phyloP scores from a whole-genome alignment of 768 basidiomycete species.

The Suillus placidus region DNA sequence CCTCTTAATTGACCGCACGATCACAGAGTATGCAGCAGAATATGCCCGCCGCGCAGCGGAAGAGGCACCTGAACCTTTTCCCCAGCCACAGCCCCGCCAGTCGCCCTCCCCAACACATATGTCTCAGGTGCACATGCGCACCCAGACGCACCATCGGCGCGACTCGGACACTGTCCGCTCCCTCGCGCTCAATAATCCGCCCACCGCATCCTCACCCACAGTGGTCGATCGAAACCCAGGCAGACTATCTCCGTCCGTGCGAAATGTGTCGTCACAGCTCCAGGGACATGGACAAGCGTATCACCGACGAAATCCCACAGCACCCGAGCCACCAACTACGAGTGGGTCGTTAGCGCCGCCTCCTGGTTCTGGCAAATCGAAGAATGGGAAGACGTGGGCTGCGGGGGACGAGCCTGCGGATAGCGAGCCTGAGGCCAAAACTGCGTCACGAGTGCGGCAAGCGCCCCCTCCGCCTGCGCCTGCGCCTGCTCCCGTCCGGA shows the following conservation, averaged over 20 bases:
- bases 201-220: slow-evolving; percentile 56
- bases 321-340: slow-evolving; percentile 58
- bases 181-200: slow-evolving; percentile 36
- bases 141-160: slow-evolving; percentile 59
- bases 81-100: slow-evolving; percentile 42
- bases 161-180: slow-evolving; percentile 79
- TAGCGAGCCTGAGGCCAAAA: slow-evolving; percentile 37
- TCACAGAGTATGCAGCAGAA: slow-evolving; percentile 30
- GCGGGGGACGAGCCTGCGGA: slow-evolving; percentile 46
- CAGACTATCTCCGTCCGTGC: slow-evolving; percentile 35
- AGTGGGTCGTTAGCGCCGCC: slow-evolving; percentile 32
- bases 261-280: slow-evolving; percentile 19
- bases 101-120: slow-evolving; percentile 56
- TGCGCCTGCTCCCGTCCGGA: slow-evolving; percentile 35
- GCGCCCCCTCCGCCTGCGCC: slow-evolving; percentile 37
- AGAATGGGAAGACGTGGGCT: slow-evolving; percentile 47
- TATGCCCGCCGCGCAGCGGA: slow-evolving; percentile 24
- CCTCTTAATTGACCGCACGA: neutral
- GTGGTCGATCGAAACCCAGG: slow-evolving; percentile 45
- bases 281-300: slow-evolving; percentile 38
- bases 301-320: slow-evolving; percentile 72
- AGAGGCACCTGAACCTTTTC: slow-evolving; percentile 15
- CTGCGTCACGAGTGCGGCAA: slow-evolving; percentile 26
- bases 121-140: slow-evolving; percentile 33
- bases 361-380: slow-evolving; percentile 22